Evolutionary conservation across 2,329 filamentous ascomycete species (phyloP).

Genomic region (Fusarium haematococcum): DNA sequence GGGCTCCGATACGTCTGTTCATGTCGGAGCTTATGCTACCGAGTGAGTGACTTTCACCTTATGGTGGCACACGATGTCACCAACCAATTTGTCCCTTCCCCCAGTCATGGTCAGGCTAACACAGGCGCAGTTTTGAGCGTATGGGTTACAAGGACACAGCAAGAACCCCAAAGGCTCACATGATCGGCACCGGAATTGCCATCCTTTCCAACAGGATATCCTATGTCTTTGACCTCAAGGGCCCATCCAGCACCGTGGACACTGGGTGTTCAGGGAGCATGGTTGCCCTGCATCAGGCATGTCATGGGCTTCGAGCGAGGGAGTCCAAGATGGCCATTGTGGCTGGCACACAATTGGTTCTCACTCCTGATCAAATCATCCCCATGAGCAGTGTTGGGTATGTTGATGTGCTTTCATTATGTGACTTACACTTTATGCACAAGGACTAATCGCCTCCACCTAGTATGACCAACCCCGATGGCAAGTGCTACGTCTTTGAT

Average conservation of each 20-base stretch:
- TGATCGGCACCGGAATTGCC: constrained; percentile 46
- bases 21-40: constrained; percentile 44
- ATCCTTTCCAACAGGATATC: constrained; percentile 52
- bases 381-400: constrained; percentile 26
- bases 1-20: constrained; percentile 47
- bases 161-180: constrained; percentile 39
- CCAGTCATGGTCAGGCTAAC: neutral
- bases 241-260: constrained; percentile 49
- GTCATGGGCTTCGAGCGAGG: constrained; percentile 53
- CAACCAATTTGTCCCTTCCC: neutral
- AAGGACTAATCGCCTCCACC: neutral
- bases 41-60: constrained; percentile 7
- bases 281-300: constrained; percentile 43
- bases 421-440: neutral
- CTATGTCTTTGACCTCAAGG: constrained; percentile 53
- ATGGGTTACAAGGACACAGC: constrained; percentile 28
- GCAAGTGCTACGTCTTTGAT: constrained; percentile 30
- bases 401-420: neutral
- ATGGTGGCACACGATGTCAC: neutral
- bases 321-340: constrained; percentile 60
- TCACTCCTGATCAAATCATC: constrained; percentile 27
- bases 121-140: constrained; percentile 5
- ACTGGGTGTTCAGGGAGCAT: constrained; percentile 55
- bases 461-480: constrained; percentile 23
- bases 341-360: constrained; percentile 22